A percentile compares a stretch with the other conserved stretches of the same genome.
Conservation (phyloP, 352 stramenopile species). For the Plasmopara halstedii region DNA sequence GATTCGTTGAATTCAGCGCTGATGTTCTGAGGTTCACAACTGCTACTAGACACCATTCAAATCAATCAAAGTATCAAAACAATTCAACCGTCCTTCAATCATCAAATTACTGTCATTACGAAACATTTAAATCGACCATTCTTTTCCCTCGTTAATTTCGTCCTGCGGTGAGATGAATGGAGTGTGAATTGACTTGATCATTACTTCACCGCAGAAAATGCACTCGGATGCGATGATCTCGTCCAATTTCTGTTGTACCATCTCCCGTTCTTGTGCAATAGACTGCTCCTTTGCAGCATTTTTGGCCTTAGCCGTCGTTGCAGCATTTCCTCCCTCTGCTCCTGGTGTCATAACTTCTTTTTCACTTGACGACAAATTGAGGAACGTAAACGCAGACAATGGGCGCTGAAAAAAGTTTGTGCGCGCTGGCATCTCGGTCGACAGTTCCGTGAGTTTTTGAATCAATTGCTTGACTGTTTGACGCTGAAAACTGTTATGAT, state of each 20-base stretch:
- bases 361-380: constrained; percentile 62
- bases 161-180: constrained; percentile 89
- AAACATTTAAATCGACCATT: constrained; percentile 77
- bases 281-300: constrained; percentile 67
- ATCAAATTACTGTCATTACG: too few relatives aligned
- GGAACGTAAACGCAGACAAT: constrained; percentile 46
- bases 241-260: constrained; percentile 90
- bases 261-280: constrained; percentile 79
- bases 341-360: constrained; percentile 60
- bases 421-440: constrained; percentile 56
- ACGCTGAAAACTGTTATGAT: constrained; percentile 83
- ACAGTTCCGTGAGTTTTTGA: constrained; percentile 82
- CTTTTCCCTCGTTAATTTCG: constrained; percentile 61
- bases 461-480: constrained; percentile 88
- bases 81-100: too few relatives aligned
- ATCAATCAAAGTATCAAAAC: too few relatives aligned
- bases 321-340: constrained; percentile 27
- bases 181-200: constrained; percentile 92
- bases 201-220: constrained; percentile 92
- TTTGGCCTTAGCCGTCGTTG: constrained; percentile 43
- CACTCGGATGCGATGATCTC: constrained; percentile 92
- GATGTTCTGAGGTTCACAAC: too few relatives aligned
- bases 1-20: too few relatives aligned
- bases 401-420: constrained; percentile 76
- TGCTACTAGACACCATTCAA: too few relatives aligned